phyloP scores from a whole-genome alignment of 2,329 filamentous ascomycete species.

The Penicillium sp. region DNA sequence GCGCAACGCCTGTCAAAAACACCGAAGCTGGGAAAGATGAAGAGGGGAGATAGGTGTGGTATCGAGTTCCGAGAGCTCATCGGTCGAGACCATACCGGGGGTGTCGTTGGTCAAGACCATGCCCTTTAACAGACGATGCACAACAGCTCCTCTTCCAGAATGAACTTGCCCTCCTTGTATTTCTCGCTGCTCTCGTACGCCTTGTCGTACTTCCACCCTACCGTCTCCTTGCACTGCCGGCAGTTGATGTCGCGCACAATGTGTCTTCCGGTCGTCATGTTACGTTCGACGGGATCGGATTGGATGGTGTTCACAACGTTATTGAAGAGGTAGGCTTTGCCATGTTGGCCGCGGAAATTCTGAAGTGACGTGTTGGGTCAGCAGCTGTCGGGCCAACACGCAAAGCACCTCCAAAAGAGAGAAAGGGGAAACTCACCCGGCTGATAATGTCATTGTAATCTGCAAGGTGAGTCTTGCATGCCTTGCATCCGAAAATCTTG shows the following conservation, averaged over 20 bases:
- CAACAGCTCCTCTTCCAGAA: slow-evolving; percentile 86
- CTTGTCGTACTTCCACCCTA: slow-evolving; percentile 99
- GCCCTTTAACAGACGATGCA: slow-evolving; percentile 65
- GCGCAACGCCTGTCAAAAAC: slow-evolving; percentile 19
- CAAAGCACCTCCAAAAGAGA: slow-evolving; percentile 1
- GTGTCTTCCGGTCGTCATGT: slow-evolving; percentile 96
- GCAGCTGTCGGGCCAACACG: slow-evolving; percentile 4
- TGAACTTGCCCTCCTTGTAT: slow-evolving; percentile 99
- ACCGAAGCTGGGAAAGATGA: slow-evolving; percentile 8
- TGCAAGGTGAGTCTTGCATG: slow-evolving; percentile 91
- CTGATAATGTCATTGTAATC: slow-evolving; percentile 97
- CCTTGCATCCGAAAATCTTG: slow-evolving; percentile 90
- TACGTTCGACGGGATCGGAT: slow-evolving; percentile 82
- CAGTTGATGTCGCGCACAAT: slow-evolving; percentile 91
- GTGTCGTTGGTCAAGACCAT: background rate
- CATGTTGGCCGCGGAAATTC: slow-evolving; percentile 98
- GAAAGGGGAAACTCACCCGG: slow-evolving; percentile 59
- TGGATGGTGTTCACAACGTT: slow-evolving; percentile 85
- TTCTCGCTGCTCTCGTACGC: slow-evolving; percentile 89
- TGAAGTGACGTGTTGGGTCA: slow-evolving; percentile 40
- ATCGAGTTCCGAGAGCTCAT: background rate
- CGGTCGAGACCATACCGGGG: background rate
- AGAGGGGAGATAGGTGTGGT: background rate
- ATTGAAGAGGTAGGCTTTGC: slow-evolving; percentile 96
- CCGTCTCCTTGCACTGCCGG: slow-evolving; percentile 84